phyloP scores from a whole-genome alignment of 1,284 basidiomycete genomes.

The Leccinum fallax region DNA sequence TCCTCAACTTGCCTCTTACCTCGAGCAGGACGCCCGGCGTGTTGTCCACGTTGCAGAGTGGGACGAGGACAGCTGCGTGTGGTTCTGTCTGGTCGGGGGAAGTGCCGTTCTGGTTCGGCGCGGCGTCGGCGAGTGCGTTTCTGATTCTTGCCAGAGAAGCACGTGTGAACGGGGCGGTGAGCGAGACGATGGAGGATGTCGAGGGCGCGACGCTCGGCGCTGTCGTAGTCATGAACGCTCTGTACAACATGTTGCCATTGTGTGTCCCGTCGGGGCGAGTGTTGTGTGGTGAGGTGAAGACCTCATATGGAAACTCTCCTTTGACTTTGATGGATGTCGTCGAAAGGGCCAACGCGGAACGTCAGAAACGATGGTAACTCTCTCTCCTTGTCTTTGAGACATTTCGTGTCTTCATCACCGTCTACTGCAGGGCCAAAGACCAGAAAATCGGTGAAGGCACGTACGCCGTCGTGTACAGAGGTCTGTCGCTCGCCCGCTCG shows the following conservation, averaged over 20 bases:
- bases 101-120: slow-evolving; percentile 2
- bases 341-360: slow-evolving; percentile 69
- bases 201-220: slow-evolving; percentile 4
- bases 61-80: slow-evolving; percentile 72
- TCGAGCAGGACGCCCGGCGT: slow-evolving; percentile 70
- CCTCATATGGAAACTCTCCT: slow-evolving; percentile 4
- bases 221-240: slow-evolving; percentile 20
- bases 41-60: slow-evolving; percentile 70
- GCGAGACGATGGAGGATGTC: slow-evolving; percentile 30
- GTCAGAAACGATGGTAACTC: slow-evolving; percentile 66
- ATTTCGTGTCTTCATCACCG: slow-evolving; percentile 11
- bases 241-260: slow-evolving; percentile 32
- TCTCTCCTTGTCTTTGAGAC: background rate
- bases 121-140: slow-evolving; percentile 35
- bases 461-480: slow-evolving; percentile 96
- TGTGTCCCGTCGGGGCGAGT: background rate
- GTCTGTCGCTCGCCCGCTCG: slow-evolving; percentile 40
- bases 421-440: slow-evolving; percentile 71
- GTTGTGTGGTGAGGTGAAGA: too few species aligned
- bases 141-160: slow-evolving; percentile 44
- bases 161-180: slow-evolving; percentile 44
- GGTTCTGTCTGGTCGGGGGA: slow-evolving; percentile 24
- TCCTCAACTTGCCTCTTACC: slow-evolving; percentile 63
- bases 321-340: slow-evolving; percentile 63
- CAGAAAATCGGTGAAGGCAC: slow-evolving; percentile 95